These are phyloP conservation scores for Aquilaria malaccensis DNA, from an alignment of 345 rosid species.

Conservation along the genomic window DNA sequence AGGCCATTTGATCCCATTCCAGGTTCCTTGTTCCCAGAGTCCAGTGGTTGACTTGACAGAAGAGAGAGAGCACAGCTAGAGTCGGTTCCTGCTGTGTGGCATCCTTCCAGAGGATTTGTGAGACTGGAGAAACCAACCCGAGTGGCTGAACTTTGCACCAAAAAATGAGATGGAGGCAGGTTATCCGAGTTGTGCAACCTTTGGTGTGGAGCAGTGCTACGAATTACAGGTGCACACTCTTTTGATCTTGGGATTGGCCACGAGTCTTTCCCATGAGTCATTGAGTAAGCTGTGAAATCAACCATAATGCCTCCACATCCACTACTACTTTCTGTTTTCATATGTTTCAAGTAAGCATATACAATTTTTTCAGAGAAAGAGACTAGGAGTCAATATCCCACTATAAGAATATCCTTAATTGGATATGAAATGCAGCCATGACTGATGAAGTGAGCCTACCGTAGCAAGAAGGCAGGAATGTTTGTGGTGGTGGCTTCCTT, in stretches of 20 bases:
- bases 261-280: constrained; percentile 31
- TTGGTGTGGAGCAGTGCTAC: constrained; percentile 17
- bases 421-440: constrained; percentile 28
- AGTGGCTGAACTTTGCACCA: constrained; percentile 41
- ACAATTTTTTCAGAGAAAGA: not conserved
- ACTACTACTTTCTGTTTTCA: constrained; percentile 35
- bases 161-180: constrained; percentile 41
- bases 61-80: constrained; percentile 99
- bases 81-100: constrained; percentile 58
- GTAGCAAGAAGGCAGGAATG: constrained; percentile 44
- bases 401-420: no score
- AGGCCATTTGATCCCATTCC: constrained; percentile 30
- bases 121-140: constrained; percentile 46
- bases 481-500: constrained; percentile 76
- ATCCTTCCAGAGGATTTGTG: constrained; percentile 49
- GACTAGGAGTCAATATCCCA: not conserved
- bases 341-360: constrained; percentile 5
- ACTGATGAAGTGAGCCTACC: constrained; percentile 42
- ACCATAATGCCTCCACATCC: constrained; percentile 40
- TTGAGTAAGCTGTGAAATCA: constrained; percentile 36
- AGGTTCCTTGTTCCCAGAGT: constrained; percentile 31
- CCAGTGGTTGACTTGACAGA: constrained; percentile 95
- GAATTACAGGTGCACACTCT: constrained; percentile 21
- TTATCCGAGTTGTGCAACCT: constrained; percentile 42
- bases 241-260: constrained; percentile 33